phyloP scores from a whole-genome alignment of 495 filamentous ascomycete genomes.

The Saxispiralis lemnorum region DNA sequence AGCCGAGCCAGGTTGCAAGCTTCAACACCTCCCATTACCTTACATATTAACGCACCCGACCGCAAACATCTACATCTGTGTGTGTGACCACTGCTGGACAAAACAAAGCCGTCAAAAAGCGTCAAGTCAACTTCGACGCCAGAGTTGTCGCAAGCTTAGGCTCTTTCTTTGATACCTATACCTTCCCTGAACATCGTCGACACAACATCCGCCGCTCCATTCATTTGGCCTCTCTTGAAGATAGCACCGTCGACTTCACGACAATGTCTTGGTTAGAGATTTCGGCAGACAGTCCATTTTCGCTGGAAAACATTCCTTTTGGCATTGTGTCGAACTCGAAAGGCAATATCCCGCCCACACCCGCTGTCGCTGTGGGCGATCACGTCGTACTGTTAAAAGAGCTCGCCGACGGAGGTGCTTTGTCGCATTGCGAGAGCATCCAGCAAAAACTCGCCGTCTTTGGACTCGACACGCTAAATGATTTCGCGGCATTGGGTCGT shows the following conservation, averaged over 20 bases:
- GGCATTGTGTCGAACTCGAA: conserved; percentile 51
- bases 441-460: conserved; percentile 38
- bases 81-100: no score
- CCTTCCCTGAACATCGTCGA: no score
- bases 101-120: no score
- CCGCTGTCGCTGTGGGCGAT: conserved; percentile 52
- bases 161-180: no score
- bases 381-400: conserved; percentile 50
- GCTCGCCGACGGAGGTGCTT: conserved; percentile 38
- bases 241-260: neutral
- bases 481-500: conserved; percentile 54
- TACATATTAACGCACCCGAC: no score
- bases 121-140: no score
- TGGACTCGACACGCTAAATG: conserved; percentile 48
- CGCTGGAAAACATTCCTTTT: conserved; percentile 80
- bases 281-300: conserved; percentile 52
- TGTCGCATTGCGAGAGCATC: conserved; percentile 21
- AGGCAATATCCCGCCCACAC: conserved; percentile 13
- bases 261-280: conserved; percentile 40
- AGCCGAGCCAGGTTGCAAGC: no score
- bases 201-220: no score
- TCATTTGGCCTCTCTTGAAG: no score
- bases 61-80: no score
- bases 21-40: no score
- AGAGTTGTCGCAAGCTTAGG: no score